Base-by-base conservation (phyloP, 1,284 basidiomycete species). In the Cutaneotrichosporon cyanovorans region DNA sequence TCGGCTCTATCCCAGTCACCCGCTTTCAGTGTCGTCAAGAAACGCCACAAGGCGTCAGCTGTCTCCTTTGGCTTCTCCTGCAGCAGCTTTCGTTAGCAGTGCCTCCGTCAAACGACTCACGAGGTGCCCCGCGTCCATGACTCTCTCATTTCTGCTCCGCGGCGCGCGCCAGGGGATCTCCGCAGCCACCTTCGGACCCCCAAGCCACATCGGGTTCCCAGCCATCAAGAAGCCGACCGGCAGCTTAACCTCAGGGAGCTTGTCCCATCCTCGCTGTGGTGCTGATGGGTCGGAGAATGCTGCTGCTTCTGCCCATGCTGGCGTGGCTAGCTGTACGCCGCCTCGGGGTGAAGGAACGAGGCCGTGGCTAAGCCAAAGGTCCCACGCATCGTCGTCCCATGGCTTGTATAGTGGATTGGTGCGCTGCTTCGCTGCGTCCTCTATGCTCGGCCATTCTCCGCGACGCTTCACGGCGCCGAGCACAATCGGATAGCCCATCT, bases 361-460 rank as follows among this genome's bases (percentile, higher is more conserved):
- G 4, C 77, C 85, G 55, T 81, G 78, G 16, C 81, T 74, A 30
- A 89, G 71, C 64, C 89, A 91, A 4, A 76, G 55, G 14, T 78
- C 71, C 28, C 93, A 76, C 4, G 81, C 81, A 0, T 74, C 76
- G 0, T 80, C 77, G 60, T 90, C 76, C 62, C 63, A 69, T 3
- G 35, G 16, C 22, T 40, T 47, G 56, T 61, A 67, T 37, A 62
- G 58, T 0, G 62, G 56, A 12, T 75, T 78, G 25, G 75, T 67
- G 28, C 71, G 58, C 57, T 89, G 79, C 1, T 69, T 65, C 3
- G 76, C 62, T 0, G 85, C 89, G 47, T 81, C 82, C 37, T 80
- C 77, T 34, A 84, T 46, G 18, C 32, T 25, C 3, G 76, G 51
- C 85, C 87, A 90, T 6, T 70, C 67, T 2, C 77, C 74, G 33